Conservation (phyloP, 78 protist species). For the Dictyostelium capitatum region DNA sequence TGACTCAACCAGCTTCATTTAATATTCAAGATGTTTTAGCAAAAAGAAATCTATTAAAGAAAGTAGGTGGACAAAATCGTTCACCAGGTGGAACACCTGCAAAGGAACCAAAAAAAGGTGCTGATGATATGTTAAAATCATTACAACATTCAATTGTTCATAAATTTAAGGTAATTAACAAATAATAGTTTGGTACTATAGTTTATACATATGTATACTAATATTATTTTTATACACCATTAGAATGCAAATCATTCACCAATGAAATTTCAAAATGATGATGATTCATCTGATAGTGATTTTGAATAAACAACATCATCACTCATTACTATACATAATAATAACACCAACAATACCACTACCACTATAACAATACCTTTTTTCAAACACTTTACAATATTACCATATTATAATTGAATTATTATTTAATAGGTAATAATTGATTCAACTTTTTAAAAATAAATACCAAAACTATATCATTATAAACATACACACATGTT, state of each 20-base stretch:
- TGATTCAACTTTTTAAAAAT: neutral
- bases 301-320: constrained; percentile 9
- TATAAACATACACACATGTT: too few relatives aligned
- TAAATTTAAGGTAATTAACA: constrained; percentile 1
- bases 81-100: constrained; percentile 77
- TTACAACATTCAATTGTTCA: neutral
- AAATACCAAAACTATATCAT: neutral
- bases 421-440: constrained; percentile 1
- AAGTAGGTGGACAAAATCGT: constrained; percentile 6
- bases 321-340: too few relatives aligned
- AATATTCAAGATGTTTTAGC: constrained; percentile 15
- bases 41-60: constrained; percentile 21
- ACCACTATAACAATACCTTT: too few relatives aligned
- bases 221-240: too few relatives aligned
- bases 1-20: neutral
- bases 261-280: neutral
- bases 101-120: constrained; percentile 15
- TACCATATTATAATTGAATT: neutral
- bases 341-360: too few relatives aligned
- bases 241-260: constrained; percentile 10
- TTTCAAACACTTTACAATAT: too few relatives aligned
- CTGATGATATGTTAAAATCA: neutral
- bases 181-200: too few relatives aligned
- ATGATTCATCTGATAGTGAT: constrained; percentile 20
- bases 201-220: too few relatives aligned